Conservation (phyloP, 75 land plant species). For the Pinus tabuliformis region DNA sequence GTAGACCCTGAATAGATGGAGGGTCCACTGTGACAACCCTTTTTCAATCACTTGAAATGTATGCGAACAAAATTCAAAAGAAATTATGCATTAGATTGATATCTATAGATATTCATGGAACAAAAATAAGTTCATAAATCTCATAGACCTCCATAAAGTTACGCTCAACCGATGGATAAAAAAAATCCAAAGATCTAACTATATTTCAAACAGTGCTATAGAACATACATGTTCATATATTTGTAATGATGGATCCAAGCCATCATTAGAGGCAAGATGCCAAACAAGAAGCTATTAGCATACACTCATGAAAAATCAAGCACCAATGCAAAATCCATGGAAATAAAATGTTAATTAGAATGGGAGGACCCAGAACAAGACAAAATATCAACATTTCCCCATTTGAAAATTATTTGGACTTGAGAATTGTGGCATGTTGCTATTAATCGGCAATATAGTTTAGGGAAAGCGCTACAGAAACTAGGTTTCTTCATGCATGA, state of each 20-base stretch:
- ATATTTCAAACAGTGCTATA: not conserved
- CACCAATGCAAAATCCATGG: conserved; percentile 42
- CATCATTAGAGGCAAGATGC: conserved; percentile 65
- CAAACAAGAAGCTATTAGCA: conserved; percentile 68
- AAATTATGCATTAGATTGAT: too few species aligned
- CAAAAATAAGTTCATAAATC: not conserved
- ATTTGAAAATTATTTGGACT: not conserved
- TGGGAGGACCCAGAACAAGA: conserved; percentile 44
- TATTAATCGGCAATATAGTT: too few species aligned
- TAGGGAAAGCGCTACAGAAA: too few species aligned
- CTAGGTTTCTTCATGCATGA: too few species aligned
- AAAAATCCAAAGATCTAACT: not conserved
- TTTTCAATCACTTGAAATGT: too few species aligned
- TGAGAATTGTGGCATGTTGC: not conserved
- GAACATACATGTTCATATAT: conserved; percentile 9
- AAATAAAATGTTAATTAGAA: conserved; percentile 41
- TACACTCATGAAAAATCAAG: conserved; percentile 76
- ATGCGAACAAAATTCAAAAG: too few species aligned
- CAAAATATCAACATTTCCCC: conserved; percentile 5
- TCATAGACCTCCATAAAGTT: not conserved
- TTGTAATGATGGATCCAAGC: conserved; percentile 54
- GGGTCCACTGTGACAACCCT: too few species aligned
- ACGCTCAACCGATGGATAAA: not conserved
- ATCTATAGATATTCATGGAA: not conserved
- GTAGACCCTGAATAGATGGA: too few species aligned